Conservation (phyloP, 2,329 filamentous ascomycete species). For the Fusarium denticulatum region DNA sequence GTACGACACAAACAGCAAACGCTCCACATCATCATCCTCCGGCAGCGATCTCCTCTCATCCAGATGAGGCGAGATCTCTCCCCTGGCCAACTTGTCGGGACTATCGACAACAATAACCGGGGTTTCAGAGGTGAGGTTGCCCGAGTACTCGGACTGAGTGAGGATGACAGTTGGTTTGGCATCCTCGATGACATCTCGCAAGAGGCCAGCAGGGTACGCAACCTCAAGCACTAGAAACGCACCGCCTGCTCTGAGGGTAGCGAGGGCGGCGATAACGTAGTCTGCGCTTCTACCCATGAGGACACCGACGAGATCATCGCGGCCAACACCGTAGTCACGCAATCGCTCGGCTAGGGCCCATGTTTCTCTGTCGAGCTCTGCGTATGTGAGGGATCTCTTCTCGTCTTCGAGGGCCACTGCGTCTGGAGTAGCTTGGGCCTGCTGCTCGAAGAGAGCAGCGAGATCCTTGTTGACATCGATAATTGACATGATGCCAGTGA, state of each 20-base stretch:
- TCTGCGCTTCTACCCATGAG: slow-evolving; percentile 79
- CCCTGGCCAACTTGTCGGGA: slow-evolving; percentile 44
- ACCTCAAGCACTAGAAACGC: slow-evolving; percentile 84
- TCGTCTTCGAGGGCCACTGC: slow-evolving; percentile 79
- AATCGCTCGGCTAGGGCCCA: slow-evolving; percentile 71
- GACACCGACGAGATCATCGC: slow-evolving; percentile 79
- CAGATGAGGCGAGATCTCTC: slow-evolving; percentile 43
- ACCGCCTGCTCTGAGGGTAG: slow-evolving; percentile 80
- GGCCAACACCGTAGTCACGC: slow-evolving; percentile 73
- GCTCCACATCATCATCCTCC: slow-evolving; percentile 74
- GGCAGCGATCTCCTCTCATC: slow-evolving; percentile 63
- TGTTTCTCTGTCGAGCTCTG: slow-evolving; percentile 75
- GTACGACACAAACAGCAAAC: slow-evolving; percentile 82
- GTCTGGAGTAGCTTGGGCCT: slow-evolving; percentile 75
- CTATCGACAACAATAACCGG: slow-evolving; percentile 73
- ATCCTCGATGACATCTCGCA: slow-evolving; percentile 82
- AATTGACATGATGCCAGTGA: slow-evolving; percentile 62
- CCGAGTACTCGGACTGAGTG: slow-evolving; percentile 71
- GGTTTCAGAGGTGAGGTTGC: slow-evolving; percentile 70
- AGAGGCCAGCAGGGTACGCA: slow-evolving; percentile 77
- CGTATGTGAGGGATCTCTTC: slow-evolving; percentile 73
- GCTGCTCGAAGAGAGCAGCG: slow-evolving; percentile 74
- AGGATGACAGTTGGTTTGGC: slow-evolving; percentile 76
- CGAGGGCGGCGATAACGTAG: slow-evolving; percentile 82
- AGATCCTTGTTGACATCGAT: slow-evolving; percentile 79